These are phyloP conservation scores for Candida frijolesensis DNA, from an alignment of 1,139 yeast genomes.

Conservation along the genomic window DNA sequence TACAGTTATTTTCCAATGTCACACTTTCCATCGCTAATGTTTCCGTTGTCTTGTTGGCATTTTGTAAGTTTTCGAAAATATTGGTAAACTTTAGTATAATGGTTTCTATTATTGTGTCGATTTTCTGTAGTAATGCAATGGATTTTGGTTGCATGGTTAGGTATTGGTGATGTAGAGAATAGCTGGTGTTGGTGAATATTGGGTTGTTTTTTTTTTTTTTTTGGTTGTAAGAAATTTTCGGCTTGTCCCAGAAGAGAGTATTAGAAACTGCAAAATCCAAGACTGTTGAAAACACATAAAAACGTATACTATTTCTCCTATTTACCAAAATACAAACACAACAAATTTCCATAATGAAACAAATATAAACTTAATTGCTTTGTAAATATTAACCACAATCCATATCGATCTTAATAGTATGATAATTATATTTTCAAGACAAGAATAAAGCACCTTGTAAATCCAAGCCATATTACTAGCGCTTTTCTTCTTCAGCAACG, in stretches of 20 bases:
- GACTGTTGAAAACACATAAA: neutral
- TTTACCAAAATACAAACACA: slow-evolving; percentile 12
- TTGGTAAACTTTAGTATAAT: slow-evolving; percentile 46
- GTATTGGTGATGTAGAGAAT: neutral
- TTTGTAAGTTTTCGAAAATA: slow-evolving; percentile 44
- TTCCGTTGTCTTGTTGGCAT: slow-evolving; percentile 51
- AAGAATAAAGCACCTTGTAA: slow-evolving; percentile 40
- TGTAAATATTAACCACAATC: slow-evolving; percentile 64
- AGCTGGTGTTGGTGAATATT: neutral
- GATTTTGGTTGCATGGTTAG: slow-evolving; percentile 41
- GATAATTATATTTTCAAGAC: slow-evolving; percentile 55
- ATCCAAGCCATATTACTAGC: slow-evolving; percentile 24
- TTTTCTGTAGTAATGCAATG: slow-evolving; percentile 44
- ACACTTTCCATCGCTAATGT: slow-evolving; percentile 55
- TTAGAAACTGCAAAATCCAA: neutral
- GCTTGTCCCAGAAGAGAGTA: neutral
- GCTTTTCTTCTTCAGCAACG: slow-evolving; percentile 1
- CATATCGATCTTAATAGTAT: slow-evolving; percentile 66
- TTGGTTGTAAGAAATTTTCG: neutral
- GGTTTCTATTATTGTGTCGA: slow-evolving; percentile 45
- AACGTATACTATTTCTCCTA: neutral
- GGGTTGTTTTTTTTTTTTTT: neutral
- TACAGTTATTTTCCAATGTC: slow-evolving; percentile 56
- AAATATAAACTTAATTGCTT: slow-evolving; percentile 37
- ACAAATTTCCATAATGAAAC: slow-evolving; percentile 39